Conservation (phyloP, 106 monocot species). For the Allium cepa region DNA sequence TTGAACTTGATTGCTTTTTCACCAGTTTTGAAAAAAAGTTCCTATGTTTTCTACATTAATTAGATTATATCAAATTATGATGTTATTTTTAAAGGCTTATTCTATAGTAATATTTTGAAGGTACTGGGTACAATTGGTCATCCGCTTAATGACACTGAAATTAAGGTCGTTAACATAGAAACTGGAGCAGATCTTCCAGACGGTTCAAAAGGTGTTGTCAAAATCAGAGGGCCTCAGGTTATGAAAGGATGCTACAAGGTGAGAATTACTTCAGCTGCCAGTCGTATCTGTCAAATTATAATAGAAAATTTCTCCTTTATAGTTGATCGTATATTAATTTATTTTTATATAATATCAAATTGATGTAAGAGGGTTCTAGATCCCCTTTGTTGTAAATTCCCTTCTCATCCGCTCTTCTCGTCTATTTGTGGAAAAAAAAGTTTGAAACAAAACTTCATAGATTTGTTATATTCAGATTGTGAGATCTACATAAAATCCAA, state of each 20-base stretch:
- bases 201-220: conserved; percentile 82
- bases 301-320: not conserved
- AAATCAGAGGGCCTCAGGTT: conserved; percentile 83
- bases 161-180: conserved; percentile 69
- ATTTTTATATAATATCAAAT: not conserved
- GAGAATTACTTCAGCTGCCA: not conserved
- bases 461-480: too few relatives aligned
- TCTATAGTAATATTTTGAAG: conserved; percentile 19
- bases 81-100: too few relatives aligned
- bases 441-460: too few relatives aligned
- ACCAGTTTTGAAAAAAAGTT: too few relatives aligned
- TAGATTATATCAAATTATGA: too few relatives aligned
- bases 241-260: conserved; percentile 99
- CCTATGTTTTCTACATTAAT: too few relatives aligned
- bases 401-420: too few relatives aligned
- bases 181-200: conserved; percentile 42
- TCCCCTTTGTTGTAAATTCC: too few relatives aligned
- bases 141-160: conserved; percentile 68
- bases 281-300: too few relatives aligned
- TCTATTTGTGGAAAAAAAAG: too few relatives aligned
- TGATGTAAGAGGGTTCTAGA: not conserved
- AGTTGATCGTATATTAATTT: not conserved
- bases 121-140: conserved; percentile 91
- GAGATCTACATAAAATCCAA: too few relatives aligned
- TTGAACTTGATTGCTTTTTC: too few relatives aligned